Evolutionary conservation across 306 rosid genomes (phyloP).

Genomic region (Coriaria nepalensis): DNA sequence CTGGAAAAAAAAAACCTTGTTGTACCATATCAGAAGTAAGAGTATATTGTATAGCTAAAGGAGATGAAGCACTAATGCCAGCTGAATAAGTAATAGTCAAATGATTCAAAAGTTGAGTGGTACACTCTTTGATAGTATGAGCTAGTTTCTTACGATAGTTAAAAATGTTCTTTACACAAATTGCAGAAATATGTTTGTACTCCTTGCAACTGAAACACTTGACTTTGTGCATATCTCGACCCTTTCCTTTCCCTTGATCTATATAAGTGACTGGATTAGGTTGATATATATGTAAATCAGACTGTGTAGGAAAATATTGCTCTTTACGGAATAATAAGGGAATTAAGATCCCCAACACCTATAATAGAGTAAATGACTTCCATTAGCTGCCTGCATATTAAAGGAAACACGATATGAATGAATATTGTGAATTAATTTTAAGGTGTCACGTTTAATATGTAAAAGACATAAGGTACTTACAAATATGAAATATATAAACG

Average conservation of each 20-base stretch:
- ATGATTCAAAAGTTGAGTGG: background rate
- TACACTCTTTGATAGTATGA: background rate
- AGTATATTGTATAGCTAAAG: background rate
- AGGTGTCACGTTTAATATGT: too few relatives aligned
- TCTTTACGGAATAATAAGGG: conserved; percentile 1
- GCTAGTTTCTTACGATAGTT: background rate
- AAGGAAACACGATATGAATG: background rate
- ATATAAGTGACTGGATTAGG: background rate
- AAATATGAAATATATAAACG: too few relatives aligned
- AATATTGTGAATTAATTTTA: conserved; percentile 1
- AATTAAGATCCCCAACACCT: background rate
- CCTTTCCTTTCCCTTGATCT: background rate
- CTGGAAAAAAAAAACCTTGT: background rate
- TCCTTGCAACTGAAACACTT: conserved; percentile 4
- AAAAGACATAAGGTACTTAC: too few relatives aligned
- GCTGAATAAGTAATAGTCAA: too few relatives aligned
- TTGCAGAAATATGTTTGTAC: background rate
- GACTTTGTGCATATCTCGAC: background rate
- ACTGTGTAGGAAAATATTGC: background rate
- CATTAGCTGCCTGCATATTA: background rate
- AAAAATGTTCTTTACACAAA: background rate
- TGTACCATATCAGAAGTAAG: background rate
- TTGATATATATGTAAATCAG: background rate
- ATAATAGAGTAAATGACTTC: background rate
- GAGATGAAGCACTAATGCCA: background rate